These are phyloP conservation scores for Aspergillus melleus DNA, from an alignment of 2,329 filamentous ascomycete genomes.

Conservation along the genomic window DNA sequence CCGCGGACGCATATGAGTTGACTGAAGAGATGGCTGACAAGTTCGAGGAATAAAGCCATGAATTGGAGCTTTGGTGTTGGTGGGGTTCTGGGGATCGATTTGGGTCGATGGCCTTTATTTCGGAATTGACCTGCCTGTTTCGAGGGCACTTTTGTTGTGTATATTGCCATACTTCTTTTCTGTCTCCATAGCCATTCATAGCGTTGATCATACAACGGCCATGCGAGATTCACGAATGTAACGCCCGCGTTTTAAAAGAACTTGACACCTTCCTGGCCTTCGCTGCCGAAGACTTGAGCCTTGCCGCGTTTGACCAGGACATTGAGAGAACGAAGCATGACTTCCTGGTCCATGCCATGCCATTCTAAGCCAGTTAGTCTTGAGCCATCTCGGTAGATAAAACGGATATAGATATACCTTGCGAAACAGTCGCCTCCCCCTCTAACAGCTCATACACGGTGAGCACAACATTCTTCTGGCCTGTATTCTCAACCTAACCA, in stretches of 20 bases:
- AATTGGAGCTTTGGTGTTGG: background rate
- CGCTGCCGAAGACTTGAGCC: constrained; percentile 88
- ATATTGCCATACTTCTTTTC: constrained; percentile 2
- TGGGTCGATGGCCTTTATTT: background rate
- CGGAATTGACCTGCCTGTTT: background rate
- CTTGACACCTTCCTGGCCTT: constrained; percentile 89
- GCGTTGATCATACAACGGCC: background rate
- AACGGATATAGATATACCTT: constrained; percentile 52
- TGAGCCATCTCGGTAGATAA: background rate
- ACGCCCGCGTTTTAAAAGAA: constrained; percentile 69
- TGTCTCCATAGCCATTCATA: background rate
- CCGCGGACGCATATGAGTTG: constrained; percentile 61
- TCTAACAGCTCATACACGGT: constrained; percentile 90
- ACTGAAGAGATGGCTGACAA: constrained; percentile 32
- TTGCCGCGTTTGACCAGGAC: constrained; percentile 86
- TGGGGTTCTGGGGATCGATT: background rate
- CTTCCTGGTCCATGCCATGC: constrained; percentile 80
- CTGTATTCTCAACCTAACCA: constrained; percentile 71
- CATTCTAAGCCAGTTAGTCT: constrained; percentile 59
- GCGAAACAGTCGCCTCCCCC: constrained; percentile 74
- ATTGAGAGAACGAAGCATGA: constrained; percentile 76
- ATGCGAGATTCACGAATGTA: background rate
- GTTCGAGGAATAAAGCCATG: constrained; percentile 13
- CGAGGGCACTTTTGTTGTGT: background rate
- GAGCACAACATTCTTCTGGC: constrained; percentile 82